phyloP scores from a whole-genome alignment of 2,329 filamentous ascomycete genomes.

The Saccharata proteae region DNA sequence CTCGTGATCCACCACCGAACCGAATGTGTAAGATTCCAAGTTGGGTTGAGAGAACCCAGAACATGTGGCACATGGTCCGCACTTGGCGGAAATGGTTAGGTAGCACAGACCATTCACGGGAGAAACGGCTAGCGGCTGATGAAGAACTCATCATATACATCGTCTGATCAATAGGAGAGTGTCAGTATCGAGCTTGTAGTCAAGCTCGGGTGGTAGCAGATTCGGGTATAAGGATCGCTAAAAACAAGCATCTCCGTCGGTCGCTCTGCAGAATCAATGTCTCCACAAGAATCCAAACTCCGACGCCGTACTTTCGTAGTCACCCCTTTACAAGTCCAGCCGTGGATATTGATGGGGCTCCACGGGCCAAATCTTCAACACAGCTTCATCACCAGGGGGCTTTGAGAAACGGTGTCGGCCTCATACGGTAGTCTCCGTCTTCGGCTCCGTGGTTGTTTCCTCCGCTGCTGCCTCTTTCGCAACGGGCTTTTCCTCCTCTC shows the following conservation, averaged over 20 bases:
- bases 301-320: too few relatives aligned
- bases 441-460: conserved; percentile 15
- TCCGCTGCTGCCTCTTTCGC: conserved; percentile 9
- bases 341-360: neutral
- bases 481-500: conserved; percentile 9
- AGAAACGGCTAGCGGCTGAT: too few relatives aligned
- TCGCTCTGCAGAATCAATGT: conserved; percentile 3
- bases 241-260: conserved; percentile 4
- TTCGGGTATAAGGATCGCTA: conserved; percentile 8
- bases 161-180: too few relatives aligned
- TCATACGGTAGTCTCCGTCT: conserved; percentile 13
- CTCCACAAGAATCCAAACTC: conserved; percentile 6
- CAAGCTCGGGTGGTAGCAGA: conserved; percentile 7
- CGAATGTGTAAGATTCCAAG: too few relatives aligned
- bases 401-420: conserved; percentile 23
- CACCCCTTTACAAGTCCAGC: too few relatives aligned
- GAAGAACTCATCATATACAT: too few relatives aligned
- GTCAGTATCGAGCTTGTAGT: too few relatives aligned
- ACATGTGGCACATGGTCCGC: too few relatives aligned
- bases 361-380: neutral
- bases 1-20: too few relatives aligned
- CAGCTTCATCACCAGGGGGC: neutral
- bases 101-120: too few relatives aligned
- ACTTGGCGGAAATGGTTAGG: too few relatives aligned
- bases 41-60: too few relatives aligned